Evolutionary conservation across 2,329 filamentous ascomycete species (phyloP).

Genomic region (Tympanopsis confertula): DNA sequence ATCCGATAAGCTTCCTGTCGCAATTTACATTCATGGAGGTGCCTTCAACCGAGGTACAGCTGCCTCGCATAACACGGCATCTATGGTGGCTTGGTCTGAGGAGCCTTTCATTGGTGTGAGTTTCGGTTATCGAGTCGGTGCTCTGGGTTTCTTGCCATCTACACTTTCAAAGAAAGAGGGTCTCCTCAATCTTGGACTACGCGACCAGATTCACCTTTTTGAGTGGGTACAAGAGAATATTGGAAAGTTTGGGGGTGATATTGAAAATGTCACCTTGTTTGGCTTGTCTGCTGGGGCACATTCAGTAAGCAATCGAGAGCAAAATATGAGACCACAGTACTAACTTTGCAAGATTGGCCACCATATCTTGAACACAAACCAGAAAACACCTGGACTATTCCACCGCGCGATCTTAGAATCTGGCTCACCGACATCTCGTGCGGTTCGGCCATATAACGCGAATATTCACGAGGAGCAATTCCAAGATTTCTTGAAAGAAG

Average conservation of each 20-base stretch:
- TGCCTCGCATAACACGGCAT: slow-evolving; percentile 39
- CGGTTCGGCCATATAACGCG: slow-evolving; percentile 25
- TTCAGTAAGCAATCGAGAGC: slow-evolving; percentile 26
- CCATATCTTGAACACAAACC: slow-evolving; percentile 41
- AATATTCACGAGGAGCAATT: slow-evolving; percentile 30
- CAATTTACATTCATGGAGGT: slow-evolving; percentile 13
- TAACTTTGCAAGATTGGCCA: slow-evolving; percentile 44
- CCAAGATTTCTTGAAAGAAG: slow-evolving; percentile 21
- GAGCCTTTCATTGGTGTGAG: slow-evolving; percentile 42
- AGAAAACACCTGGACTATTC: slow-evolving; percentile 17
- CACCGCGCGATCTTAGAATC: slow-evolving; percentile 33
- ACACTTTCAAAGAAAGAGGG: slow-evolving; percentile 37
- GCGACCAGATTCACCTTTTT: slow-evolving; percentile 47
- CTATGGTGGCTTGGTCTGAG: slow-evolving; percentile 44
- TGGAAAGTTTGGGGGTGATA: slow-evolving; percentile 46
- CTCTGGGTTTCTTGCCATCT: slow-evolving; percentile 59
- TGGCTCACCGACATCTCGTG: slow-evolving; percentile 30
- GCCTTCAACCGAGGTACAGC: slow-evolving; percentile 13
- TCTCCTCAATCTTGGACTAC: slow-evolving; percentile 50
- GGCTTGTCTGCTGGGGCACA: slow-evolving; percentile 52
- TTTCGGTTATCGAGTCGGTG: slow-evolving; percentile 41
- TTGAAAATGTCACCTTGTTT: slow-evolving; percentile 44
- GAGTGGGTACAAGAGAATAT: slow-evolving; percentile 52
- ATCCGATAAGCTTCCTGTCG: slow-evolving; percentile 10
- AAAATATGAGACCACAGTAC: slow-evolving; percentile 5